Evolutionary conservation across 768 basidiomycete species (phyloP), one percentile per base, ranked within the genome.

Genomic region (Naganishia vaughanmartiniae): DNA sequence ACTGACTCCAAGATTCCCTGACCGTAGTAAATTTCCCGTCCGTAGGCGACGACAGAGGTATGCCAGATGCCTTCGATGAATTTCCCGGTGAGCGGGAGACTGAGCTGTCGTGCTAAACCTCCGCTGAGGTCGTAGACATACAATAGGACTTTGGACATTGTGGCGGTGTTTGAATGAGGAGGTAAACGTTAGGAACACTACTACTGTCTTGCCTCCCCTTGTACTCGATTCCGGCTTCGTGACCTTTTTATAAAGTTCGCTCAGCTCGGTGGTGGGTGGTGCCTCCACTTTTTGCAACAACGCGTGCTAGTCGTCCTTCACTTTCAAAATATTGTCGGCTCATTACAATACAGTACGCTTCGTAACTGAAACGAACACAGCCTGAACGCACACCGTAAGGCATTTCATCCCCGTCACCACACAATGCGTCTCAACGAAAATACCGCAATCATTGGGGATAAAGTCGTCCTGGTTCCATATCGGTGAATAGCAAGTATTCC

Each of bases 61-160:
- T 98, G 94, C 93, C 94, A 98, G 65, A 98, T 88, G 0, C 94
- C 94, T 72, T 96, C 91, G 66, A 96, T 92, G 80, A 93, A 92
- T 65, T 87, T 86, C 5, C 94, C 94, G 0, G 90, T 90, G 48
- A 96, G 84, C 80, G 90, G 89, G 56, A 85, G 82, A 7, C 92
- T 94, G 42, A 96, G 82, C 71, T 87, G 86, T 66, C 85, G 85
- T 7, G 92, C 94, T 75, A 95, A 84, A 51, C 93, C 93, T 76
- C 89, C 88, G 81, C 89, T 93, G 66, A 95, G 87, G 76, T 96
- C 93, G 80, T 96, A 96, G 0, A 95, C 87, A 77, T 93, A 93
- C 30, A 96, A 85, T 74, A 91, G 84, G 21, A 96, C 92, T 31
- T 82, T 81, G 31, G 78, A 63, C 60, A 63, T 63, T 51, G 14